Conservation (phyloP, 805 yeast species). For the Kodamaea hsintzibuensis region DNA sequence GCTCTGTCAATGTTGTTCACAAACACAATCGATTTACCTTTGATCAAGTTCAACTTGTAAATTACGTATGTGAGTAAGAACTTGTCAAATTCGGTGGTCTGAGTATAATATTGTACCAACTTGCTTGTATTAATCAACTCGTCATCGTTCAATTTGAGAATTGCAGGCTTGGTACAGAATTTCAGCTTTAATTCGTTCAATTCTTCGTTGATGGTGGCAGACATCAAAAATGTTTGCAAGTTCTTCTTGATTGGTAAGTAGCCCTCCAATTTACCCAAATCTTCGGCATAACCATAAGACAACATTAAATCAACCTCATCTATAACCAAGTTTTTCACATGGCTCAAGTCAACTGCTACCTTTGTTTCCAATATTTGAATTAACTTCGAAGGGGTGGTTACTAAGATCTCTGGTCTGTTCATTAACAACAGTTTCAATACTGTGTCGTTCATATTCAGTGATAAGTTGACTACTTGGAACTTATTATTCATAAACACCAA, state of each 20-base stretch:
- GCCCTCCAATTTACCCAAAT: slow-evolving; percentile 63
- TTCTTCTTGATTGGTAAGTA: slow-evolving; percentile 70
- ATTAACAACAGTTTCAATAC: slow-evolving; percentile 70
- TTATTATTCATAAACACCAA: slow-evolving; percentile 68
- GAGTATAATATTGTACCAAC: slow-evolving; percentile 82
- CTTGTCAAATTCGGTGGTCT: slow-evolving; percentile 86
- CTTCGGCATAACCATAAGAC: slow-evolving; percentile 90
- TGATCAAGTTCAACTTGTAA: slow-evolving; percentile 80
- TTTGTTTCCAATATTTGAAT: slow-evolving; percentile 49
- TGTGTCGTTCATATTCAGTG: slow-evolving; percentile 64
- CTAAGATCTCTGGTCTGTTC: slow-evolving; percentile 76
- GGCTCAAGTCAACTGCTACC: slow-evolving; percentile 47
- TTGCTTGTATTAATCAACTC: slow-evolving; percentile 53
- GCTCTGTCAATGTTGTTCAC: slow-evolving; percentile 96
- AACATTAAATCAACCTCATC: slow-evolving; percentile 94
- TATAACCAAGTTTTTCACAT: slow-evolving; percentile 71
- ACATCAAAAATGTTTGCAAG: slow-evolving; percentile 90
- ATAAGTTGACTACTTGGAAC: slow-evolving; percentile 64
- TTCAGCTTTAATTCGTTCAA: slow-evolving; percentile 70
- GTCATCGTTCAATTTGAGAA: slow-evolving; percentile 76
- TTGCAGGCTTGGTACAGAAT: slow-evolving; percentile 83
- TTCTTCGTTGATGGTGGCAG: slow-evolving; percentile 92
- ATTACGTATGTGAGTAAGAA: slow-evolving; percentile 88
- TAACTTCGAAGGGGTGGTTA: slow-evolving; percentile 86
- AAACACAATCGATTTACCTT: slow-evolving; percentile 87